phyloP scores from a whole-genome alignment of 2,329 filamentous ascomycete species.

The Ophiocordyceps australis region DNA sequence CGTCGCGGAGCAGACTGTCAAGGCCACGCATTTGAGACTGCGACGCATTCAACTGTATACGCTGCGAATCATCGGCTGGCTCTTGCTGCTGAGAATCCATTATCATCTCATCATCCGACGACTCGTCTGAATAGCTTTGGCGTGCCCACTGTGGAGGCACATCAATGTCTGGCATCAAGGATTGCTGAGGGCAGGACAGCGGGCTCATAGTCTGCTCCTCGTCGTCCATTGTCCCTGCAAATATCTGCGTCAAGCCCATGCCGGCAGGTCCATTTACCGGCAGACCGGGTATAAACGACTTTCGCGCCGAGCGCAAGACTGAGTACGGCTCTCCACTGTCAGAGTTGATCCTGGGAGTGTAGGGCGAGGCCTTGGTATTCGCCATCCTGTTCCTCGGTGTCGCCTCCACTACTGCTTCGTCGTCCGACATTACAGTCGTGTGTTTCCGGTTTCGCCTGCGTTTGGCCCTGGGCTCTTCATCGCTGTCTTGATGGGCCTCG shows the following conservation, averaged over 20 bases:
- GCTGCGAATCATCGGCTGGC: slow-evolving; percentile 19
- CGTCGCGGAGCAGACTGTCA: slow-evolving; percentile 32
- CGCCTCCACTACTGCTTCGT: slow-evolving; percentile 25
- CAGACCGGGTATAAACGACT: slow-evolving; percentile 51
- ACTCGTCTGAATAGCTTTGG: slow-evolving; percentile 38
- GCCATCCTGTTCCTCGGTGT: slow-evolving; percentile 29
- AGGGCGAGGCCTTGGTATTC: slow-evolving; percentile 20
- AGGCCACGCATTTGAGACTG: slow-evolving; percentile 43
- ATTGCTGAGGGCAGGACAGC: slow-evolving; percentile 17
- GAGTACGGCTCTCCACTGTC: slow-evolving; percentile 42
- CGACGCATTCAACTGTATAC: slow-evolving; percentile 35
- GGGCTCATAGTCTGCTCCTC: slow-evolving; percentile 26
- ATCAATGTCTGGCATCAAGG: slow-evolving; percentile 38
- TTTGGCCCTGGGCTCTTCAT: slow-evolving; percentile 19
- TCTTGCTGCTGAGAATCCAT: slow-evolving; percentile 22
- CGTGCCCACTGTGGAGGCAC: slow-evolving; percentile 40
- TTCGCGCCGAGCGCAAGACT: slow-evolving; percentile 49
- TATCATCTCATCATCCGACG: slow-evolving; percentile 31
- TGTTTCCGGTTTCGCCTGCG: slow-evolving; percentile 31
- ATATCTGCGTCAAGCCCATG: slow-evolving; percentile 74
- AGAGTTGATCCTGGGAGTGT: slow-evolving; percentile 22
- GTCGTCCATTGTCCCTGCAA: slow-evolving; percentile 72
- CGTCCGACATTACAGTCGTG: slow-evolving; percentile 39
- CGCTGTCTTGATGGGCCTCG: slow-evolving; percentile 14
- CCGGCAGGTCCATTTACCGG: slow-evolving; percentile 41